Evolutionary conservation across 192 early-diverging fungal genomes (phyloP).

Genomic region (Rhizophagus prolifer): DNA sequence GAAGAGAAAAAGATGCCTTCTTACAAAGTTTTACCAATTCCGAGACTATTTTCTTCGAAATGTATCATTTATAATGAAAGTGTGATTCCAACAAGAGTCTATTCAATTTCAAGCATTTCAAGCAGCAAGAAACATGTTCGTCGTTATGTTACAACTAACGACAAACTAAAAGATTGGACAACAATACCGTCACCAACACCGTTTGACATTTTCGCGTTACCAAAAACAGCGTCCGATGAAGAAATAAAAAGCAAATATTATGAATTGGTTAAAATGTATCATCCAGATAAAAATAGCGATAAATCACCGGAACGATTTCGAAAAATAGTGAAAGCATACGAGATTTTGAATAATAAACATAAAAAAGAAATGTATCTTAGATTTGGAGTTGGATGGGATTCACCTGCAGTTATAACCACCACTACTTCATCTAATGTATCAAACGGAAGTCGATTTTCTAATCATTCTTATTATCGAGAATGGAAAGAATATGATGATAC

Average conservation of each 20-base stretch:
- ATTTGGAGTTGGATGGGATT: conserved; percentile 36
- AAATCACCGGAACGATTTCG: conserved; percentile 29
- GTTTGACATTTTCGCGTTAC: conserved; percentile 32
- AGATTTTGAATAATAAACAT: conserved; percentile 29
- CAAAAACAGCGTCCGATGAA: conserved; percentile 17
- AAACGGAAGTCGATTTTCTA: background rate
- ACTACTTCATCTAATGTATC: background rate
- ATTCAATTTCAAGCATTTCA: background rate
- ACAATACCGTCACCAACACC: conserved; percentile 21
- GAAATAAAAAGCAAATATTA: conserved; percentile 37
- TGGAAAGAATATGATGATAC: conserved; percentile 21
- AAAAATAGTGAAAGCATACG: conserved; percentile 35
- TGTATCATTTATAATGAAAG: too few relatives aligned
- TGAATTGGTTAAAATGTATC: conserved; percentile 35
- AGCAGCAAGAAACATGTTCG: background rate
- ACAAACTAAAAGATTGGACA: background rate
- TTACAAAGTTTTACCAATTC: too few relatives aligned
- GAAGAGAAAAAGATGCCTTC: too few relatives aligned
- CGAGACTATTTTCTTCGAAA: too few relatives aligned
- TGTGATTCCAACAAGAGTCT: background rate
- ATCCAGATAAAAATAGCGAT: conserved; percentile 33
- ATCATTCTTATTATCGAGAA: conserved; percentile 7
- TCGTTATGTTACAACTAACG: background rate
- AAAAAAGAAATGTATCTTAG: conserved; percentile 30
- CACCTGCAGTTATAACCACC: too few relatives aligned